These are phyloP conservation scores for Kluyveromyces dobzhanskii DNA, from an alignment of 805 yeast species.

Conservation along the genomic window DNA sequence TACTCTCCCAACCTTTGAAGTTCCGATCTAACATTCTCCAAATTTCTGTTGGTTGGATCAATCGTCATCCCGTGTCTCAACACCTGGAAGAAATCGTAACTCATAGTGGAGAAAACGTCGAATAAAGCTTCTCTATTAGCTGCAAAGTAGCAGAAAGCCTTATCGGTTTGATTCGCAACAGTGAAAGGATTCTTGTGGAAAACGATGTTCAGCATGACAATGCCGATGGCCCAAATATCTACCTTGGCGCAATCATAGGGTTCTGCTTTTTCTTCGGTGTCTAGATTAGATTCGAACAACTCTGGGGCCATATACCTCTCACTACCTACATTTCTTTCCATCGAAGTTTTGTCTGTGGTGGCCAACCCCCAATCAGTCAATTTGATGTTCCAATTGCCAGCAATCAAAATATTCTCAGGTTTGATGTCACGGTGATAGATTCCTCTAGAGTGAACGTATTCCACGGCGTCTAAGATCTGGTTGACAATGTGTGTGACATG, in stretches of 20 bases:
- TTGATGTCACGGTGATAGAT: conserved; percentile 81
- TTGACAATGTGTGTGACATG: conserved; percentile 45
- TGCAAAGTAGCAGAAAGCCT: conserved; percentile 76
- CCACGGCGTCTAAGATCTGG: conserved; percentile 65
- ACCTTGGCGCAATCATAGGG: conserved; percentile 72
- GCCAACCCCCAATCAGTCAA: conserved; percentile 74
- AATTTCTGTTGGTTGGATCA: conserved; percentile 79
- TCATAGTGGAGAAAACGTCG: conserved; percentile 86
- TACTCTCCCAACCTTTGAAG: conserved; percentile 53
- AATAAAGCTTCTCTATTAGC: conserved; percentile 81
- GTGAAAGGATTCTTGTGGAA: conserved; percentile 84
- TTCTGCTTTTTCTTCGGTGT: conserved; percentile 34
- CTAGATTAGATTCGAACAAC: conserved; percentile 48
- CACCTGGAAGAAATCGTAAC: conserved; percentile 79
- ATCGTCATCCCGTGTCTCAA: conserved; percentile 69
- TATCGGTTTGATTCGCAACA: conserved; percentile 73
- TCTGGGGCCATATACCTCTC: conserved; percentile 96
- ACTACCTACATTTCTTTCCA: conserved; percentile 79
- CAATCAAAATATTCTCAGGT: conserved; percentile 66
- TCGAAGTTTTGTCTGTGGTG: conserved; percentile 41
- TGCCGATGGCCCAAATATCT: conserved; percentile 87
- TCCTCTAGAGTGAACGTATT: conserved; percentile 58
- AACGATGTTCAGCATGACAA: conserved; percentile 73
- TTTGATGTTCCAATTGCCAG: conserved; percentile 47
- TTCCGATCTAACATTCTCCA: conserved; percentile 52